Conservation (phyloP, 352 stramenopile genomes). For the Elongisporangium undulatum region DNA sequence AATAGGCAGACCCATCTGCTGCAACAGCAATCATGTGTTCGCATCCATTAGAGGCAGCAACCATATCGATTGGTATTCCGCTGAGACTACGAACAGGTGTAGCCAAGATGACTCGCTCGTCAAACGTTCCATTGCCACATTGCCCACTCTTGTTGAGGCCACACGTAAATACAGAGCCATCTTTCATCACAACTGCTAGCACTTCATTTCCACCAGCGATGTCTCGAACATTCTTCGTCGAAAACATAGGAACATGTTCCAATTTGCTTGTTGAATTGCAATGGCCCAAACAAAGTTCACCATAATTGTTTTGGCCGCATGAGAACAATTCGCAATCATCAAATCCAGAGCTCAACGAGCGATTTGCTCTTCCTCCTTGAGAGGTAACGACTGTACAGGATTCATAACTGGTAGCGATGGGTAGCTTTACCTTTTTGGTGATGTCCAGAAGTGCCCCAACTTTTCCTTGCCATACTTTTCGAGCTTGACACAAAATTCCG, state of each 20-base stretch:
- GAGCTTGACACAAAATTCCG: constrained; percentile 38
- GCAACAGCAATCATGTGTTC: constrained; percentile 85
- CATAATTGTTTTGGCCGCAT: constrained; percentile 89
- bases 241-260: constrained; percentile 83
- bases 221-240: constrained; percentile 63
- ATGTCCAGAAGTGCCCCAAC: constrained; percentile 27
- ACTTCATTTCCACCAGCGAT: constrained; percentile 84
- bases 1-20: constrained; percentile 73
- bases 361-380: constrained; percentile 4
- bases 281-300: constrained; percentile 79
- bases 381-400: constrained; percentile 1
- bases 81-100: constrained; percentile 63
- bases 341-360: constrained; percentile 25
- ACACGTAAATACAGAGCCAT: constrained; percentile 74
- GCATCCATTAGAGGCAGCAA: constrained; percentile 79
- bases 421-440: constrained; percentile 27
- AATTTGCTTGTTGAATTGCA: constrained; percentile 87
- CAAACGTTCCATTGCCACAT: constrained; percentile 84
- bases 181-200: constrained; percentile 80
- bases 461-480: constrained; percentile 51
- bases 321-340: constrained; percentile 88
- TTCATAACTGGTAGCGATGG: background rate
- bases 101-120: constrained; percentile 76
- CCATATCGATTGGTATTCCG: constrained; percentile 61
- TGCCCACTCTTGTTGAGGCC: constrained; percentile 88